phyloP scores from a whole-genome alignment of 768 basidiomycete genomes.

The Boletus reticuloceps region DNA sequence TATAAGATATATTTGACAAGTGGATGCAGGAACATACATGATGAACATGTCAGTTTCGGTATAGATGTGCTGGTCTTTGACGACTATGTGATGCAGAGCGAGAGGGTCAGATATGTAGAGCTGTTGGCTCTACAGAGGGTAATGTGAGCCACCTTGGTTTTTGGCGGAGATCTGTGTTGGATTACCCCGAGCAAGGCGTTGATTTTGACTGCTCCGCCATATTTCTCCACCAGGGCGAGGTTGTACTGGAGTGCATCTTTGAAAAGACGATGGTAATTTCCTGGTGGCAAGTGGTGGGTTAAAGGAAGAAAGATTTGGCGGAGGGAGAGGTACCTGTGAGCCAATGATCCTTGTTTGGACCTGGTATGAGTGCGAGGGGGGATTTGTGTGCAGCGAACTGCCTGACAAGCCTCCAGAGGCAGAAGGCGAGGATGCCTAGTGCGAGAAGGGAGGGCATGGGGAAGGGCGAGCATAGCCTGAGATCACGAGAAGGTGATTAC shows the following conservation, averaged over 20 bases:
- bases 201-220: constrained; percentile 36
- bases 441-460: constrained; percentile 1
- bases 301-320: no score
- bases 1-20: neutral
- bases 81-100: constrained; percentile 36
- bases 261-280: constrained; percentile 33
- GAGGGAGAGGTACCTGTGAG: constrained; percentile 24
- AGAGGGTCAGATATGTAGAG: constrained; percentile 39
- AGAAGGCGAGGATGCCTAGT: constrained; percentile 4
- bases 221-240: constrained; percentile 26
- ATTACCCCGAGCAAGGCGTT: constrained; percentile 36
- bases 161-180: neutral
- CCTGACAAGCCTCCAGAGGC: constrained; percentile 17
- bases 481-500: no score
- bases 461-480: no score
- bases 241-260: constrained; percentile 34
- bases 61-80: constrained; percentile 36
- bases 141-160: neutral
- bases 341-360: constrained; percentile 36
- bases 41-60: constrained; percentile 38
- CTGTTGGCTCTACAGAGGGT: constrained; percentile 18
- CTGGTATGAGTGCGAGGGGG: constrained; percentile 24
- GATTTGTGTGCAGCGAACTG: constrained; percentile 5
- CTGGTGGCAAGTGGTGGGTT: constrained; percentile 11
- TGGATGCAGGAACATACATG: constrained; percentile 15